Evolutionary conservation across 2,329 filamentous ascomycete genomes (phyloP), one percentile per base, ranked within the genome.

Genomic region (Aspergillus tubingensis): DNA sequence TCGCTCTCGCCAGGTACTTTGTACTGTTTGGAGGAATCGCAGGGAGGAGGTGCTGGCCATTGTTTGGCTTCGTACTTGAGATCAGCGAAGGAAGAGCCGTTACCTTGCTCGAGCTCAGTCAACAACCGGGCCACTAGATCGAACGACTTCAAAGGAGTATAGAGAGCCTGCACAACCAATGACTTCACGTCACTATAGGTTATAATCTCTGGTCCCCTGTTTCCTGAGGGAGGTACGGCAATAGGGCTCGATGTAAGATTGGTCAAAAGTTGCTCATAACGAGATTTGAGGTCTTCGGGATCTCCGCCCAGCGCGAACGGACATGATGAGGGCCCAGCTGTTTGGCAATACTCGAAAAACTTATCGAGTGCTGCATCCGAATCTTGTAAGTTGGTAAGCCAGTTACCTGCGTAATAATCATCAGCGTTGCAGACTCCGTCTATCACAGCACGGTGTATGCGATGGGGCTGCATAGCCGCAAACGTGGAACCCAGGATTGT

Each of bases 381-480:
- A 11, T 58, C 57, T 30, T 54, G 27, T 13, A 58, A 23, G 21
- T 39, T 58, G 25, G 39, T 47, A 23, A 58, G 39, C 57, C 57
- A 54, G 39, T 15, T 19, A 5, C 39, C 57, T 1, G 39, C 27
- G 17, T 58, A 58, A 36, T 54, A 54, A 21, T 58, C 56, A 13
- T 23, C 5, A 19, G 21, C 49, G 38, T 58, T 39, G 19, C 23
- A 36, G 17, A 58, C 57, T 19, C 56, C 56, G 43, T 58, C 56
- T 5, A 58, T 47, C 3, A 58, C 49, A 19, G 39, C 49, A 30
- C 56, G 56, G 8, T 47, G 13, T 13, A 58, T 47, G 27, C 56
- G 49, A 53, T 47, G 48, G 4, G 56, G 56, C 13, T 58, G 49
- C 56, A 58, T 58, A 5, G 56, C 49, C n/a, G 56, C 49, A 30